phyloP scores from a whole-genome alignment of 2,329 filamentous ascomycete genomes.

The Fusarium penzigii region DNA sequence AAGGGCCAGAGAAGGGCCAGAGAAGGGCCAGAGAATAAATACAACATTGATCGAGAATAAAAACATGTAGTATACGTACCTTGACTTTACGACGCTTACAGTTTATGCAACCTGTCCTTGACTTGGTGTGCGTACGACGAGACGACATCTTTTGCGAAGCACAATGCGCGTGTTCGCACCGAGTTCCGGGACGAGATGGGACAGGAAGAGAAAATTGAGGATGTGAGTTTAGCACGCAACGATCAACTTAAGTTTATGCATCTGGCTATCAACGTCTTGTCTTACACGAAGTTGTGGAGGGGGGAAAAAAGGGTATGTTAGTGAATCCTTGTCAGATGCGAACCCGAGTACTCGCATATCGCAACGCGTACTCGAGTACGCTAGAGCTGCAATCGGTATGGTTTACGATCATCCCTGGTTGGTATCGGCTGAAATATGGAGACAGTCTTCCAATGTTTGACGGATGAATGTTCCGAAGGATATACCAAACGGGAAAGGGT shows the following conservation, averaged over 20 bases:
- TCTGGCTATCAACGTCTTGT: not conserved
- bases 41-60: not conserved
- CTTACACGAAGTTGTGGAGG: slow-evolving; percentile 4
- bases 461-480: not conserved
- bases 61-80: slow-evolving; percentile 17
- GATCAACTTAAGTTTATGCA: not conserved
- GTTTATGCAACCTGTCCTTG: slow-evolving; percentile 33
- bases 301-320: slow-evolving; percentile 4
- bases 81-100: slow-evolving; percentile 38
- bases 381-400: slow-evolving; percentile 11
- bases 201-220: not conserved
- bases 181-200: slow-evolving; percentile 1
- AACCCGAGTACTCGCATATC: slow-evolving; percentile 25
- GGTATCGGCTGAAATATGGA: no score
- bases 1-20: no score
- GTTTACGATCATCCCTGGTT: slow-evolving; percentile 7
- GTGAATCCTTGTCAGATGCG: slow-evolving; percentile 9
- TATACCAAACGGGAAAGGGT: no score
- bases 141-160: slow-evolving; percentile 20
- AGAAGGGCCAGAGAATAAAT: not conserved
- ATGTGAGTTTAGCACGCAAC: not conserved
- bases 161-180: slow-evolving; percentile 23
- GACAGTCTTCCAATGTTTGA: no score
- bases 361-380: slow-evolving; percentile 24
- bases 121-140: slow-evolving; percentile 36